phyloP scores from a whole-genome alignment of 2,329 filamentous ascomycete species.

The Trichoderma asperellum region DNA sequence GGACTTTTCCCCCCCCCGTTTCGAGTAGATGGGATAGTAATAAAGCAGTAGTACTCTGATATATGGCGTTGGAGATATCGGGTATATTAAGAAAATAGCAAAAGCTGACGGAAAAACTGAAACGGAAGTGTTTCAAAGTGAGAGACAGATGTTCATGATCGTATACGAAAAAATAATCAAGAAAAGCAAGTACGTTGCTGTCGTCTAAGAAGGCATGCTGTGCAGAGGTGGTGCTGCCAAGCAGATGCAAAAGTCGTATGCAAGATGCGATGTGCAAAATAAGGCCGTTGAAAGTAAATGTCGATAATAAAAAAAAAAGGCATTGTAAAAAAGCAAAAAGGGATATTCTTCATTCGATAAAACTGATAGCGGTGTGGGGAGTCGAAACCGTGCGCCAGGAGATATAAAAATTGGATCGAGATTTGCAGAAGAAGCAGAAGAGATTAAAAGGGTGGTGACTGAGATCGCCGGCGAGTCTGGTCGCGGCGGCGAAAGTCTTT shows the following conservation, averaged over 20 bases:
- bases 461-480: slow-evolving; percentile 49
- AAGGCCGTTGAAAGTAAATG: not conserved
- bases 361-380: not conserved
- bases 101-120: not conserved
- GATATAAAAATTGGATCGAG: slow-evolving; percentile 27
- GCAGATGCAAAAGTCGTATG: slow-evolving; percentile 2
- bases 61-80: slow-evolving; percentile 20
- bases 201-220: slow-evolving; percentile 13
- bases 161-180: not conserved
- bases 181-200: not conserved
- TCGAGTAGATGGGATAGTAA: not conserved
- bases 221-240: not conserved
- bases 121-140: not conserved
- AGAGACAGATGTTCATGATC: not conserved
- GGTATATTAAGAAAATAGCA: slow-evolving; percentile 17
- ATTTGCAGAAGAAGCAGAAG: slow-evolving; percentile 40
- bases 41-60: slow-evolving; percentile 16
- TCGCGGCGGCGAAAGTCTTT: slow-evolving; percentile 56
- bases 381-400: slow-evolving; percentile 25
- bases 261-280: not conserved
- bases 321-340: not conserved
- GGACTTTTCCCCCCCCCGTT: not conserved
- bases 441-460: slow-evolving; percentile 46
- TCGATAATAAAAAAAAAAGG: not conserved
- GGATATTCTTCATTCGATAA: not conserved